Evolutionary conservation across 2,329 filamentous ascomycete genomes (phyloP).

Genomic region (Cladophialophora exuberans): DNA sequence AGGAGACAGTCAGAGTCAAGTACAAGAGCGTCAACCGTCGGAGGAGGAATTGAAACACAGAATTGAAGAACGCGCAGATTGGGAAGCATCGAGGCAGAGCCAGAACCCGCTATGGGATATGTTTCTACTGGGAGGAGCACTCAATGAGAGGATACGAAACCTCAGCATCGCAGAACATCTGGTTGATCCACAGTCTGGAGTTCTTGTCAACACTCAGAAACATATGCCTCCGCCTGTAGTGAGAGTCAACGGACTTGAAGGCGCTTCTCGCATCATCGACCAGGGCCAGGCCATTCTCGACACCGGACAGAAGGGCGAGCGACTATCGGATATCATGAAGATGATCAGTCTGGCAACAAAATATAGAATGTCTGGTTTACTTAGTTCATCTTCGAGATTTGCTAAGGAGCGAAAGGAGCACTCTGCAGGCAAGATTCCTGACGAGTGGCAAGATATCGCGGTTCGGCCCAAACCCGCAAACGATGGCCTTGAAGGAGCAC

Average conservation of each 20-base stretch:
- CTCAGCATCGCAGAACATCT: slow-evolving; percentile 62
- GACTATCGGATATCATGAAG: slow-evolving; percentile 79
- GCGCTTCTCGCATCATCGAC: slow-evolving; percentile 63
- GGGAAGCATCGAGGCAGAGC: slow-evolving; percentile 63
- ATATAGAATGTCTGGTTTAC: slow-evolving; percentile 72
- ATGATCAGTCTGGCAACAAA: slow-evolving; percentile 82
- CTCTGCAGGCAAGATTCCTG: slow-evolving; percentile 77
- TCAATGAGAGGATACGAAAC: slow-evolving; percentile 57
- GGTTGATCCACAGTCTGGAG: slow-evolving; percentile 61
- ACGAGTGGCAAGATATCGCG: slow-evolving; percentile 75
- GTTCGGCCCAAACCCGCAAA: slow-evolving; percentile 41
- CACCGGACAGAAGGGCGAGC: slow-evolving; percentile 60
- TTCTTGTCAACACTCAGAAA: slow-evolving; percentile 51
- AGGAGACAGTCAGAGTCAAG: slow-evolving; percentile 8
- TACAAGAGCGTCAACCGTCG: slow-evolving; percentile 20
- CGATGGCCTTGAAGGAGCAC: slow-evolving; percentile 20
- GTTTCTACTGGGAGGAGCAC: slow-evolving; percentile 67
- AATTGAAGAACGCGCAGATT: slow-evolving; percentile 66
- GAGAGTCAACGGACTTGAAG: slow-evolving; percentile 63
- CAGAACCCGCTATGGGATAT: slow-evolving; percentile 74
- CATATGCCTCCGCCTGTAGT: slow-evolving; percentile 45
- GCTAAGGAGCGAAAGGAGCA: slow-evolving; percentile 73
- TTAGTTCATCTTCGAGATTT: slow-evolving; percentile 76
- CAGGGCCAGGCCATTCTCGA: slow-evolving; percentile 72
- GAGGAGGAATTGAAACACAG: slow-evolving; percentile 67